Percentiles rank a stretch among this genome's conserved stretches.
These are phyloP conservation scores for Verticillium albo-atrum DNA, from an alignment of 2,329 filamentous ascomycete species.

Conservation along the genomic window DNA sequence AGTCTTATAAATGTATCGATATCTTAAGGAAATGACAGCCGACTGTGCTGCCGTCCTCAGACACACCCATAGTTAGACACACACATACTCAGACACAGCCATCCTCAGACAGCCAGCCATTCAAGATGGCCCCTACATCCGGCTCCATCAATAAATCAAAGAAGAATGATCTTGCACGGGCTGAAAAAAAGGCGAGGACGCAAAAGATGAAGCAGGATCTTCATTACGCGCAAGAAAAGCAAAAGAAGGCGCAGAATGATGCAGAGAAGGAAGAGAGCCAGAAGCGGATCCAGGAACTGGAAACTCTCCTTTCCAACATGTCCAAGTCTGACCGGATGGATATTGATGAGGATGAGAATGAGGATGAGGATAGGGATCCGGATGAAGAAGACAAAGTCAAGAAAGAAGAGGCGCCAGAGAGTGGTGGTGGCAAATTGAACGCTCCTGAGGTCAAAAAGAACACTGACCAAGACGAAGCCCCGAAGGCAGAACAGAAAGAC, in stretches of 20 bases:
- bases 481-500: background rate
- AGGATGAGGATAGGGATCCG: constrained; percentile 4
- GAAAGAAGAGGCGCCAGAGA: background rate
- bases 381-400: background rate
- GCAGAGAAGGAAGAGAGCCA: constrained; percentile 3
- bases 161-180: background rate
- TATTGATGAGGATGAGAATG: no score
- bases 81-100: no score
- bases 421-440: background rate
- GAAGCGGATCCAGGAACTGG: background rate
- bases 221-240: background rate
- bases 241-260: background rate
- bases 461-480: background rate
- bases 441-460: background rate
- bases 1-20: no score
- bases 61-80: no score
- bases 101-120: no score
- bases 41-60: no score
- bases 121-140: background rate
- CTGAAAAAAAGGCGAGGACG: background rate
- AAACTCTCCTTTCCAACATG: background rate
- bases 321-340: background rate
- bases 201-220: background rate
- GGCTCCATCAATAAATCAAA: no score
- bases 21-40: no score